A percentile compares a stretch with the other conserved stretches of the same genome.
Conservation (phyloP, 1,139 yeast genomes). For the Blastobotrys buckinghamii region DNA sequence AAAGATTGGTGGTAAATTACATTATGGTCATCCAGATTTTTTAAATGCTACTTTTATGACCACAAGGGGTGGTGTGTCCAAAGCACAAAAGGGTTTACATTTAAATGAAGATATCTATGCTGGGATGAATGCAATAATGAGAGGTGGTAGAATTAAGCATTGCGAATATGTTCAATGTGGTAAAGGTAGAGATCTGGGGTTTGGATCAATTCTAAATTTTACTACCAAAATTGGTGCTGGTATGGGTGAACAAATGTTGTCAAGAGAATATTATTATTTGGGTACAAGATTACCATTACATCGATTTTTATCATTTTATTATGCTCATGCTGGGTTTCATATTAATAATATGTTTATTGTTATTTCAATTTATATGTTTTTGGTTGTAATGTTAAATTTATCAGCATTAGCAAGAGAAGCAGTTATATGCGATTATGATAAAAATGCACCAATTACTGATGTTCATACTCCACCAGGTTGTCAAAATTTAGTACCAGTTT, state of each 20-base stretch:
- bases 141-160: slow-evolving; percentile 86
- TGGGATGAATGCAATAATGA: slow-evolving; percentile 72
- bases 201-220: slow-evolving; percentile 75
- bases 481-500: slow-evolving; percentile 63
- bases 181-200: slow-evolving; percentile 85
- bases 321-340: slow-evolving; percentile 91
- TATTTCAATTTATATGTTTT: slow-evolving; percentile 64
- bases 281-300: slow-evolving; percentile 79
- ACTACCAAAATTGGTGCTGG: slow-evolving; percentile 91
- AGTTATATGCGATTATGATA: slow-evolving; percentile 50
- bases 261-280: slow-evolving; percentile 76
- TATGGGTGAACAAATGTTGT: slow-evolving; percentile 86
- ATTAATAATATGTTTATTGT: slow-evolving; percentile 75
- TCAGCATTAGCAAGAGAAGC: slow-evolving; percentile 61
- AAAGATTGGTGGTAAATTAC: slow-evolving; percentile 80
- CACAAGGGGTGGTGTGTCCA: slow-evolving; percentile 85
- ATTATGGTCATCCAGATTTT: slow-evolving; percentile 91
- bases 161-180: slow-evolving; percentile 90
- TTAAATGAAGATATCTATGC: slow-evolving; percentile 89
- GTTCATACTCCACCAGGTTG: slow-evolving; percentile 66
- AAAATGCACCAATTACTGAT: slow-evolving; percentile 53
- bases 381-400: slow-evolving; percentile 59
- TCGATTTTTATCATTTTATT: slow-evolving; percentile 74
- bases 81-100: slow-evolving; percentile 82
- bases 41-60: slow-evolving; percentile 80